A percentile compares a stretch with the other conserved stretches of the same genome.
Conservation (phyloP, 371 early-diverging fungal genomes). For the Syncephalis fuscata region DNA sequence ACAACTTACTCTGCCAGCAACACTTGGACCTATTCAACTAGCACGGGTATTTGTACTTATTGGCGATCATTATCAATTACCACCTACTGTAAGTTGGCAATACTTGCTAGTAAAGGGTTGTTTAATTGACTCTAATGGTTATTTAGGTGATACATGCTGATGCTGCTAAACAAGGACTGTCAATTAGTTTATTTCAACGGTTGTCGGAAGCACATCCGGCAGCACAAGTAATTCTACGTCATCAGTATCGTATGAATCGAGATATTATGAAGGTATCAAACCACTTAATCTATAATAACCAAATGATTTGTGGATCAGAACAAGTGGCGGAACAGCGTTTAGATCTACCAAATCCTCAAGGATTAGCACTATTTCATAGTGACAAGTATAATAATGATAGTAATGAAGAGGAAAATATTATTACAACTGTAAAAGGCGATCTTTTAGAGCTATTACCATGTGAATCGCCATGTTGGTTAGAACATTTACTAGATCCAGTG, state of each 20-base stretch:
- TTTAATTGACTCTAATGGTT: constrained; percentile 1
- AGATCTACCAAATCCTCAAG: constrained; percentile 20
- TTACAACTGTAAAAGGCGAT: too few species aligned
- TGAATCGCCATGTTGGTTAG: constrained; percentile 38
- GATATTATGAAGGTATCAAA: constrained; percentile 90
- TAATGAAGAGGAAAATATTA: too few species aligned
- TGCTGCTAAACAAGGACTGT: constrained; percentile 25
- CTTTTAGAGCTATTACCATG: constrained; percentile 1
- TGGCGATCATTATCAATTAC: constrained; percentile 97
- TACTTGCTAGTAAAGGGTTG: neutral
- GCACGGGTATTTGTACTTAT: constrained; percentile 85
- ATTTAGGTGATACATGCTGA: constrained; percentile 23
- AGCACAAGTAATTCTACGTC: constrained; percentile 53
- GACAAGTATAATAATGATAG: constrained; percentile 4
- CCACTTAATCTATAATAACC: constrained; percentile 61
- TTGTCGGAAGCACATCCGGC: constrained; percentile 70
- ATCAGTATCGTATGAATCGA: constrained; percentile 94
- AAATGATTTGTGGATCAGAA: constrained; percentile 60
- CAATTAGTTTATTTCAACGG: constrained; percentile 55
- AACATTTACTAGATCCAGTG: constrained; percentile 36
- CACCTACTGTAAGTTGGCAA: constrained; percentile 63
- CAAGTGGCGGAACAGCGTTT: constrained; percentile 32
- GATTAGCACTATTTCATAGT: constrained; percentile 3
- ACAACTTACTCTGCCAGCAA: constrained; percentile 88
- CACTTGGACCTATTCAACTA: constrained; percentile 81